Conservation (phyloP, 257 asterid species). For the Thymus quinquecostatus region DNA sequence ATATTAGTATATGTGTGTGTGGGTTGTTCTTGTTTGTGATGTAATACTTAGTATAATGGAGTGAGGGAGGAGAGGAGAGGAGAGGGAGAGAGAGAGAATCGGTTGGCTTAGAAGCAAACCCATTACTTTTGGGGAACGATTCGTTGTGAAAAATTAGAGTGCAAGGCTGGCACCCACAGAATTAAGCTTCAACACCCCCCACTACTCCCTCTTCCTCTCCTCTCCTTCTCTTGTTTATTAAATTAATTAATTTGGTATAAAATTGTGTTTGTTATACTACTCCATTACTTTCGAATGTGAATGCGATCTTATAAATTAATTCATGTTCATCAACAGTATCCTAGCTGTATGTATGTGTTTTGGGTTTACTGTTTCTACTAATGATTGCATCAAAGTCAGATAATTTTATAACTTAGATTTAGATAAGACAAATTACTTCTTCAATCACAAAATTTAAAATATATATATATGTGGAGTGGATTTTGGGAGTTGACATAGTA, state of each 20-base stretch:
- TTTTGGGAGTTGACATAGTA: conserved; percentile 1
- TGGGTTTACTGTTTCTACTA: conserved; percentile 29
- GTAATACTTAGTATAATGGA: no score
- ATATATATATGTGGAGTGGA: no score
- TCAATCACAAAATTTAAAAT: no score
- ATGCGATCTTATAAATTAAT: not conserved
- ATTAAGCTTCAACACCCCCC: conserved; percentile 55
- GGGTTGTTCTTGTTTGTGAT: no score
- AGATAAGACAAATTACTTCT: conserved; percentile 22
- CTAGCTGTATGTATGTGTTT: conserved; percentile 28
- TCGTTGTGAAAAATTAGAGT: conserved; percentile 87
- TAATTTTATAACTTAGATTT: conserved; percentile 15
- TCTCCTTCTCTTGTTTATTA: conserved; percentile 9
- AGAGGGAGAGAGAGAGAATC: conserved; percentile 52
- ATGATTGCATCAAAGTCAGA: conserved; percentile 39
- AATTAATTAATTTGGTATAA: no score
- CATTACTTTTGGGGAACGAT: conserved; percentile 71
- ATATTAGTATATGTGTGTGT: no score
- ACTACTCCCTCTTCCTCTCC: conserved; percentile 32
- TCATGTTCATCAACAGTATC: not conserved
- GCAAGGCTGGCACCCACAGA: conserved; percentile 98
- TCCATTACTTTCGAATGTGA: conserved; percentile 19
- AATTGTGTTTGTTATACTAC: not conserved
- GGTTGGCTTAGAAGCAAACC: conserved; percentile 95
- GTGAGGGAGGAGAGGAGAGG: no score